Conservation (phyloP, 1,139 yeast species). For the Lodderomyces beijingensis region DNA sequence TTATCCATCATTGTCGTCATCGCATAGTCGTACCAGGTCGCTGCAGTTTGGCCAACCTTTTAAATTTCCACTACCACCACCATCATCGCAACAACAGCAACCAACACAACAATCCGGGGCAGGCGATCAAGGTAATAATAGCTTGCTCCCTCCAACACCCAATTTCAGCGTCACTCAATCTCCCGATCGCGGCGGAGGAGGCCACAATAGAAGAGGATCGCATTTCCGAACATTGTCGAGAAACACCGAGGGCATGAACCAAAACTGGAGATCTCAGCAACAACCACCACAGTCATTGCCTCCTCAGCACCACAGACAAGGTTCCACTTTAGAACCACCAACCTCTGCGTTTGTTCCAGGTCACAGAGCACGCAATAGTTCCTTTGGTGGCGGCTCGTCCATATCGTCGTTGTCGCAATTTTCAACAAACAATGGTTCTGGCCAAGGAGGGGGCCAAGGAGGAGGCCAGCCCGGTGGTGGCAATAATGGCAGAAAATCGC, state of each 20-base stretch:
- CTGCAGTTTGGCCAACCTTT: slow-evolving; percentile 46
- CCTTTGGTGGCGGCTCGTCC: slow-evolving; percentile 59
- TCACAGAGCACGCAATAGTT: slow-evolving; percentile 64
- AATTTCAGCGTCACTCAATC: slow-evolving; percentile 36
- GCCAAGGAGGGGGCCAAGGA: slow-evolving; percentile 4
- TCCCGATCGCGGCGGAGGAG: slow-evolving; percentile 31
- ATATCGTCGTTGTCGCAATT: slow-evolving; percentile 54
- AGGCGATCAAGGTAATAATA: slow-evolving; percentile 7
- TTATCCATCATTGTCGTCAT: slow-evolving; percentile 28
- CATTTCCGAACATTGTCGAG: slow-evolving; percentile 57
- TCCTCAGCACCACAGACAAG: slow-evolving; percentile 28
- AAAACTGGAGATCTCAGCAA: slow-evolving; percentile 60
- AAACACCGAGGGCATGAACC: slow-evolving; percentile 41
- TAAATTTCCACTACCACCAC: slow-evolving; percentile 31
- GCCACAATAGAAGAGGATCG: slow-evolving; percentile 41
- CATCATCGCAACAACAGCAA: slow-evolving; percentile 4
- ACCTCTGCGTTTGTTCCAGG: slow-evolving; percentile 61
- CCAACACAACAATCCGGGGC: neutral
- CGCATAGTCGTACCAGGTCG: slow-evolving; percentile 34
- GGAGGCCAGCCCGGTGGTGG: slow-evolving; percentile 17
- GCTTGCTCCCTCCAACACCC: slow-evolving; percentile 45
- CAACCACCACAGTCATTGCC: slow-evolving; percentile 20
- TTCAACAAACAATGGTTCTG: slow-evolving; percentile 6
- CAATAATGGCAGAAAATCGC: slow-evolving; percentile 62
- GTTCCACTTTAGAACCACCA: slow-evolving; percentile 41